Evolutionary conservation across 148 eudicot species (phyloP).

Genomic region (Silene conica): DNA sequence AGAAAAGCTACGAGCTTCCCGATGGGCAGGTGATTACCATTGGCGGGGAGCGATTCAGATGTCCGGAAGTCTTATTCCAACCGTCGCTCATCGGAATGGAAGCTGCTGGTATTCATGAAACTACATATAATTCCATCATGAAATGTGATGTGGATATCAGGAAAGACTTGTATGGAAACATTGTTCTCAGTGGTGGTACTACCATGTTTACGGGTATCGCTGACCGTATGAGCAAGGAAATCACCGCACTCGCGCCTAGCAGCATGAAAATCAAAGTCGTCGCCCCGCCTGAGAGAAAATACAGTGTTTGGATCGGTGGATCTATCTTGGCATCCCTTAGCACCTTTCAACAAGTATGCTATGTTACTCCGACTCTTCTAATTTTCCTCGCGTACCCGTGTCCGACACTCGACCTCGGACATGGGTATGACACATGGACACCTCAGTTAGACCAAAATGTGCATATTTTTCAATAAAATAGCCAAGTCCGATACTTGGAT

Average conservation of each 20-base stretch:
- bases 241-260: slow-evolving; percentile 76
- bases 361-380: too few species aligned
- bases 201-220: slow-evolving; percentile 82
- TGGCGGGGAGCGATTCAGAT: slow-evolving; percentile 56
- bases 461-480: too few species aligned
- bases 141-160: slow-evolving; percentile 66
- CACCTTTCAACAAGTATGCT: slow-evolving; percentile 84
- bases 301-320: slow-evolving; percentile 86
- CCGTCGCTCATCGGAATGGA: slow-evolving; percentile 65
- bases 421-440: too few species aligned
- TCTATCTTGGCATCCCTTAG: slow-evolving; percentile 79
- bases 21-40: slow-evolving; percentile 74
- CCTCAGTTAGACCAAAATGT: too few species aligned
- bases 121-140: slow-evolving; percentile 59
- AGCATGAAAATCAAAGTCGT: slow-evolving; percentile 87
- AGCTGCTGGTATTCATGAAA: slow-evolving; percentile 67
- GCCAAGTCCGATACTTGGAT: too few species aligned
- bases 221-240: slow-evolving; percentile 79
- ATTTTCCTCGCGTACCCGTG: too few species aligned
- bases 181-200: slow-evolving; percentile 78
- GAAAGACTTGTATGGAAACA: slow-evolving; percentile 63
- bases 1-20: slow-evolving; percentile 60
- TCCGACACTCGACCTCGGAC: too few species aligned
- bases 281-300: slow-evolving; percentile 79
- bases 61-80: slow-evolving; percentile 64